phyloP scores from a whole-genome alignment of 2,329 filamentous ascomycete species.

The Penicillium griseofulvum region DNA sequence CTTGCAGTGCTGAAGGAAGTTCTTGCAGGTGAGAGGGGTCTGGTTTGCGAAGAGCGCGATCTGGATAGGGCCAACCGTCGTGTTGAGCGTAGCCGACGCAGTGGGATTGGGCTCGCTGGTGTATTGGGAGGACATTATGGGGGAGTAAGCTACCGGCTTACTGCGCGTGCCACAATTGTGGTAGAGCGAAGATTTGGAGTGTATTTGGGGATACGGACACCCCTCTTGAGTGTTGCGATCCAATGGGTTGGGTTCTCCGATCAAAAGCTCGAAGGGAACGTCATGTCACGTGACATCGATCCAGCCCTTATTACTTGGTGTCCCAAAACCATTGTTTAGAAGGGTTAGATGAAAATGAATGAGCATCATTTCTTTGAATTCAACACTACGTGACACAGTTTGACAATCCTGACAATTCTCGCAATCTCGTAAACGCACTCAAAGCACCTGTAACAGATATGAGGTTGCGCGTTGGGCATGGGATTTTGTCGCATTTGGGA shows the following conservation, averaged over 20 bases:
- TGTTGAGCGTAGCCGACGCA: conserved; percentile 86
- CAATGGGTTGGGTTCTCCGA: background rate
- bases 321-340: background rate
- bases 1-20: conserved; percentile 91
- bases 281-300: conserved; percentile 22
- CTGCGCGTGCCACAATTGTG: background rate
- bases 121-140: conserved; percentile 79
- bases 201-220: background rate
- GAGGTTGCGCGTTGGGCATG: background rate
- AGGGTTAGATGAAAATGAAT: background rate
- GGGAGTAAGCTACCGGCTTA: background rate
- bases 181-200: background rate
- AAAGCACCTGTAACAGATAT: background rate
- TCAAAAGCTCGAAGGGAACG: conserved; percentile 18
- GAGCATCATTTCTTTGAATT: background rate
- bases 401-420: background rate
- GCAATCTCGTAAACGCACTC: background rate
- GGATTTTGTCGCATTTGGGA: conserved; percentile 5
- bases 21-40: conserved; percentile 83
- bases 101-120: conserved; percentile 94
- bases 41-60: conserved; percentile 96
- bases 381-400: background rate
- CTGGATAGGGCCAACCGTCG: conserved; percentile 81
- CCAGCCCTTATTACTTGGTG: background rate
- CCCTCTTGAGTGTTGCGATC: background rate